Conservation (phyloP, 306 rosid genomes). For the Mimosa bimucronata region DNA sequence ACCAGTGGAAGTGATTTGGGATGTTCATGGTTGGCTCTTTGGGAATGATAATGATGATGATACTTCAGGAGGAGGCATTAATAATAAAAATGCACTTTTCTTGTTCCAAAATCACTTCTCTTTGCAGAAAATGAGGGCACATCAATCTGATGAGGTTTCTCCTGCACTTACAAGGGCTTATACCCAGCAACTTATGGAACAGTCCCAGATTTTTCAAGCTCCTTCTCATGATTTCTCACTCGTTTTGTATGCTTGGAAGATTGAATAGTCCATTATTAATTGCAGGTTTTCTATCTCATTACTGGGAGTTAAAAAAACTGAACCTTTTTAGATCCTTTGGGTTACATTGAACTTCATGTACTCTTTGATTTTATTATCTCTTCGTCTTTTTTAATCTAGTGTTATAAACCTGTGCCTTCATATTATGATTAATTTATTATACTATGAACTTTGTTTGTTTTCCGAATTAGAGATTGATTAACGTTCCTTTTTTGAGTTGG, state of each 20-base stretch:
- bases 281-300: constrained; percentile 29
- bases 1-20: constrained; percentile 88
- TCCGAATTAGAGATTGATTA: neutral
- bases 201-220: constrained; percentile 56
- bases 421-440: neutral
- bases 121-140: constrained; percentile 53
- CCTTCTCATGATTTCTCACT: constrained; percentile 67
- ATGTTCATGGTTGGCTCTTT: constrained; percentile 93
- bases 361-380: constrained; percentile 5
- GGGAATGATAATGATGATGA: constrained; percentile 62
- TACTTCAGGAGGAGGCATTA: too few species aligned
- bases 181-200: constrained; percentile 59
- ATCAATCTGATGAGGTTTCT: constrained; percentile 53
- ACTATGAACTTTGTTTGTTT: neutral
- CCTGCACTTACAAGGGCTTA: constrained; percentile 56
- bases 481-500: neutral
- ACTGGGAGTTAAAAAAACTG: constrained; percentile 24
- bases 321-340: constrained; percentile 28
- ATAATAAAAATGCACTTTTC: constrained; percentile 63
- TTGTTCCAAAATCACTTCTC: constrained; percentile 81
- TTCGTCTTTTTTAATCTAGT: constrained; percentile 1
- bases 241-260: constrained; percentile 85
- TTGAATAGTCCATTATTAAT: constrained; percentile 49
- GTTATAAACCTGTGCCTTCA: neutral
- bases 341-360: constrained; percentile 35